Evolutionary conservation across 78 protist species (phyloP), one percentile per base, ranked within the genome.

Genomic region (Dictyostelium brefeldianum): DNA sequence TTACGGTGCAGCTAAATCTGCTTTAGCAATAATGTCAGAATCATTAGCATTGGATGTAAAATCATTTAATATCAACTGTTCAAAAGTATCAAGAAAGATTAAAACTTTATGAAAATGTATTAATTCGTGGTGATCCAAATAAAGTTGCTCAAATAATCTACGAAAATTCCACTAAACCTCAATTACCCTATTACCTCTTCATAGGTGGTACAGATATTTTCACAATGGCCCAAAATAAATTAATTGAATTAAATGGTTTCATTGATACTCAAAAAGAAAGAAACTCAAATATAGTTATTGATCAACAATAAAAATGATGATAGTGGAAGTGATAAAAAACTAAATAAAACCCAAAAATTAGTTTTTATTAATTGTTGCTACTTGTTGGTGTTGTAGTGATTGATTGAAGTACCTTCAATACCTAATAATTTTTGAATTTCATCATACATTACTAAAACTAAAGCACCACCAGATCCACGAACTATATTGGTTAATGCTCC

Each of bases 401-500:
- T n/a, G n/a, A n/a, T n/a, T 36, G 43, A 36, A 51, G 12, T 12
- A 14, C 56, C 56, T 12, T 80, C 87, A 70, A 64, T 64, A 64
- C 87, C 87, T 25, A 80, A 48, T 41, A 56, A 43, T 48, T 78
- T 18, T 59, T 98, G 69, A 94, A 98, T 25, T 93, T 94, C 50
- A 94, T 98, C 99, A 95, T 85, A 98, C 0, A 67, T 78, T 74
- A 78, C 98, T 27, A 98, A 97, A 57, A 97, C 98, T n/a, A 57
- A 46, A 6, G 99, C 99, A 53, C 96, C 93, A 41, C 92, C 99
- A 18, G 95, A 53, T 51, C 92, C 94, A 56, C 99, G 96, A 77
- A 97, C 78, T 43, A 80, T 73, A 98, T 98, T 98, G 31, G 99
- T 94, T n/a, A 96, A 96, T 29, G 98, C 97, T 20, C 99, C 99